phyloP scores from a whole-genome alignment of 1,284 basidiomycete genomes.

The Microbotryum violaceum region DNA sequence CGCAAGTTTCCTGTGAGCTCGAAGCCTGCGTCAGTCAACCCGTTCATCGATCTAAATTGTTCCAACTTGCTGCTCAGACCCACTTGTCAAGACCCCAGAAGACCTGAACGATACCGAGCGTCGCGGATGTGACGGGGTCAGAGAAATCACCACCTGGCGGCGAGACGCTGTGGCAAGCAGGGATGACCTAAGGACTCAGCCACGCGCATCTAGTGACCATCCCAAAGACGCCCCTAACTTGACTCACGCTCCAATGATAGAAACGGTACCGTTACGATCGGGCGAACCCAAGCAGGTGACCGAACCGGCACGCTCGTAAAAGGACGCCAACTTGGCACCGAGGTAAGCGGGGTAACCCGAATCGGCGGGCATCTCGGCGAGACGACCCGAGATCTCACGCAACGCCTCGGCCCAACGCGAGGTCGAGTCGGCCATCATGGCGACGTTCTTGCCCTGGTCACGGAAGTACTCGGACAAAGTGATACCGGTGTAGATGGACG shows the following conservation, averaged over 20 bases:
- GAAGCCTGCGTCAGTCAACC: constrained; percentile 15
- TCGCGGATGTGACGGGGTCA: constrained; percentile 94
- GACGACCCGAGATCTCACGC: constrained; percentile 97
- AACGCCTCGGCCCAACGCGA: constrained; percentile 99
- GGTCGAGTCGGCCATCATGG: constrained; percentile 99
- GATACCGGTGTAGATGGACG: constrained; percentile 99
- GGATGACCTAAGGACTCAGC: background rate
- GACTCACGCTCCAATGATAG: constrained; percentile 94
- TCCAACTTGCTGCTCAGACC: background rate
- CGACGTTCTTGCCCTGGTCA: constrained; percentile 87
- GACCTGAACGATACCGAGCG: constrained; percentile 96
- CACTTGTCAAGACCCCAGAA: constrained; percentile 73
- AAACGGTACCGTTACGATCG: constrained; percentile 80
- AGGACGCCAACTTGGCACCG: constrained; percentile 87
- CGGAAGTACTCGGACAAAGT: constrained; percentile 99
- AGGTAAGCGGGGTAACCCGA: constrained; percentile 98
- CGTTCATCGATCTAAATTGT: background rate
- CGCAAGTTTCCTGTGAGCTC: constrained; percentile 79
- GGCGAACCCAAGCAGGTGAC: constrained; percentile 89
- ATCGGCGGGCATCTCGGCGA: constrained; percentile 99
- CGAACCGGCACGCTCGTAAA: constrained; percentile 99
- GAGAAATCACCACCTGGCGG: constrained; percentile 70
- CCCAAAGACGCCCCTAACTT: background rate
- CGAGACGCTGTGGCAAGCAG: background rate
- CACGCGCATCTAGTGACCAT: background rate